Percentiles rank a stretch among this genome's conserved stretches.
phyloP scores from a whole-genome alignment of 805 yeast genomes.

The Candida railenensis region DNA sequence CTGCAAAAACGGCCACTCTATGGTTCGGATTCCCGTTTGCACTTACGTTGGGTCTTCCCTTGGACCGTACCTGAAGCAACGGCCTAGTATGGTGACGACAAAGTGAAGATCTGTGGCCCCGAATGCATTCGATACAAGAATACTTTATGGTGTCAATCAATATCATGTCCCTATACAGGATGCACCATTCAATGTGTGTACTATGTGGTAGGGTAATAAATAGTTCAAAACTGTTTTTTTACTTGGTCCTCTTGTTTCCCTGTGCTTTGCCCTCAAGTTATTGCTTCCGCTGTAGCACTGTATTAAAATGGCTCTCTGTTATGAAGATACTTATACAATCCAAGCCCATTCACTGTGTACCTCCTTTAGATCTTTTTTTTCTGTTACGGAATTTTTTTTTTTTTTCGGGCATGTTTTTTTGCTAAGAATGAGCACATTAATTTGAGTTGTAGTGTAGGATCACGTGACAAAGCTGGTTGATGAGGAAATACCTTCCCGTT shows the following conservation, averaged over 20 bases:
- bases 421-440: background rate
- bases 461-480: too few species aligned
- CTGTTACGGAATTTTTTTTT: background rate
- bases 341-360: too few species aligned
- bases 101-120: slow-evolving; percentile 89
- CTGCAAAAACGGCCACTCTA: slow-evolving; percentile 60
- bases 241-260: too few species aligned
- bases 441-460: too few species aligned
- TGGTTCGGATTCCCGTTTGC: slow-evolving; percentile 49
- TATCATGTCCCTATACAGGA: slow-evolving; percentile 49
- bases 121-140: slow-evolving; percentile 82
- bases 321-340: too few species aligned
- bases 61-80: slow-evolving; percentile 79
- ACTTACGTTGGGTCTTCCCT: slow-evolving; percentile 79
- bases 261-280: too few species aligned
- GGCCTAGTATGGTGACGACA: slow-evolving; percentile 83
- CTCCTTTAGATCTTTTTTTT: background rate
- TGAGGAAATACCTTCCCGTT: background rate
- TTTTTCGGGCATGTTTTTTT: too few species aligned
- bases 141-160: slow-evolving; percentile 75
- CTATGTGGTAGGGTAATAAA: too few species aligned
- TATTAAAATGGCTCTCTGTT: too few species aligned
- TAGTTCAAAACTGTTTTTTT: too few species aligned
- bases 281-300: too few species aligned
- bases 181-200: too few species aligned